Evolutionary conservation across 208 protist genomes (phyloP).

Genomic region (Leptomonas seymouri): DNA sequence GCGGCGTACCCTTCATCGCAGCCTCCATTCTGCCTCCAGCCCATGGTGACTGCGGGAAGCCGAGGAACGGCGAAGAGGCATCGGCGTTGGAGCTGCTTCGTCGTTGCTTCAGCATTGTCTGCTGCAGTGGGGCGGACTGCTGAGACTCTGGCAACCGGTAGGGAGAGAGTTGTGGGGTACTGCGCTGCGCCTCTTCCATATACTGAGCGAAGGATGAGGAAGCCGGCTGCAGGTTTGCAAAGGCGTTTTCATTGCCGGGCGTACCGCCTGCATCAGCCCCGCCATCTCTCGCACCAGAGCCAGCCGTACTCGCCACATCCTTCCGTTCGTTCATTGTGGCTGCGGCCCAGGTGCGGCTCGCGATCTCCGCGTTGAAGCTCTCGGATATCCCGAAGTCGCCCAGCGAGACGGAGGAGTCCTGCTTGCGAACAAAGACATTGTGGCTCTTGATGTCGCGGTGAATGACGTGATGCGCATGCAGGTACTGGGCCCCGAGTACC

Average conservation of each 20-base stretch:
- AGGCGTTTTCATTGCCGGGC: background rate
- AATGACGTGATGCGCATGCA: constrained; percentile 75
- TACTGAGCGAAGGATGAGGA: background rate
- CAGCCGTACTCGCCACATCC: no score
- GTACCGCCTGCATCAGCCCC: background rate
- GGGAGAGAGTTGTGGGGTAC: background rate
- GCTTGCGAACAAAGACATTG: constrained; percentile 85
- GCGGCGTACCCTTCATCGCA: constrained; percentile 93
- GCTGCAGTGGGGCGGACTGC: no score
- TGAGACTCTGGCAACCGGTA: constrained; percentile 12
- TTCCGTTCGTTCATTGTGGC: constrained; percentile 5
- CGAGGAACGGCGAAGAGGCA: background rate
- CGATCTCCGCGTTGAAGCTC: constrained; percentile 62
- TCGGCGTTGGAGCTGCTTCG: background rate
- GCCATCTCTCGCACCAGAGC: background rate
- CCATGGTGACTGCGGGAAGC: constrained; percentile 12
- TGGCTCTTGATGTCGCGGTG: constrained; percentile 92
- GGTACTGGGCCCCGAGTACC: constrained; percentile 79
- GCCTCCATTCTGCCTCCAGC: constrained; percentile 22
- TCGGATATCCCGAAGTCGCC: constrained; percentile 91
- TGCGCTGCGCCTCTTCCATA: background rate
- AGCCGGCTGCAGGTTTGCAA: background rate
- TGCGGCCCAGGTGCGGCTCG: constrained; percentile 28
- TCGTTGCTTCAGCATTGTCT: background rate
- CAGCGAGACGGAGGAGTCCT: constrained; percentile 61